A percentile compares a stretch with the other conserved stretches of the same genome.
These are phyloP conservation scores for Neoarthrinium moseri DNA, from an alignment of 2,329 filamentous ascomycete species.

Conservation along the genomic window DNA sequence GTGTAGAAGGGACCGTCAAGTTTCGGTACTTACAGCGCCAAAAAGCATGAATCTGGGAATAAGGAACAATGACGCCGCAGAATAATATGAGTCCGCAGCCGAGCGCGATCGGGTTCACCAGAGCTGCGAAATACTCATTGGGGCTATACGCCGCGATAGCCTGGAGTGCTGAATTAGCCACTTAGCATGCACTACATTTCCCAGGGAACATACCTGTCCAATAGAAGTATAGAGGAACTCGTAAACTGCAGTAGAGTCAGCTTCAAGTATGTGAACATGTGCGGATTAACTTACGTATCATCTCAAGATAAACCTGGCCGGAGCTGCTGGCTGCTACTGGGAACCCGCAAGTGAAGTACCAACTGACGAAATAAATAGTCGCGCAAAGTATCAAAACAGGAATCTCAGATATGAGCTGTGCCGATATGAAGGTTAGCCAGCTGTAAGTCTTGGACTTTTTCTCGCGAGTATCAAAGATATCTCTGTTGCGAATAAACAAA, in stretches of 20 bases:
- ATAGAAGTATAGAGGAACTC: constrained; percentile 37
- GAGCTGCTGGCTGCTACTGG: constrained; percentile 28
- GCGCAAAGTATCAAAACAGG: constrained; percentile 43
- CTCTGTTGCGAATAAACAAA: constrained; percentile 78
- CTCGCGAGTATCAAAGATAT: constrained; percentile 84
- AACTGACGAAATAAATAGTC: constrained; percentile 42
- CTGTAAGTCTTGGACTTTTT: constrained; percentile 80
- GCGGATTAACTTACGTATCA: constrained; percentile 29
- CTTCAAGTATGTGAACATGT: not conserved
- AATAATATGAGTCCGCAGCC: constrained; percentile 29
- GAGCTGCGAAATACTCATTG: constrained; percentile 3
- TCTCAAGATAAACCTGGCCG: constrained; percentile 36
- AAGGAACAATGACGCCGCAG: constrained; percentile 4
- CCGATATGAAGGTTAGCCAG: constrained; percentile 77
- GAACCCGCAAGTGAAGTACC: constrained; percentile 42
- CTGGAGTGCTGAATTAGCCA: not conserved
- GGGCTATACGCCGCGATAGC: constrained; percentile 7
- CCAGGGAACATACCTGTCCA: constrained; percentile 27
- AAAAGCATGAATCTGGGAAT: not conserved
- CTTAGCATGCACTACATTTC: not conserved
- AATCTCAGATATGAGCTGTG: constrained; percentile 43
- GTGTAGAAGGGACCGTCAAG: too few species aligned
- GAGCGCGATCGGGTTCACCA: constrained; percentile 26
- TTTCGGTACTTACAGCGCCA: too few species aligned
- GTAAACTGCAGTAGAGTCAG: constrained; percentile 28